phyloP scores from a whole-genome alignment of 2,329 filamentous ascomycete species.

The Fusarium fujikuroi region DNA sequence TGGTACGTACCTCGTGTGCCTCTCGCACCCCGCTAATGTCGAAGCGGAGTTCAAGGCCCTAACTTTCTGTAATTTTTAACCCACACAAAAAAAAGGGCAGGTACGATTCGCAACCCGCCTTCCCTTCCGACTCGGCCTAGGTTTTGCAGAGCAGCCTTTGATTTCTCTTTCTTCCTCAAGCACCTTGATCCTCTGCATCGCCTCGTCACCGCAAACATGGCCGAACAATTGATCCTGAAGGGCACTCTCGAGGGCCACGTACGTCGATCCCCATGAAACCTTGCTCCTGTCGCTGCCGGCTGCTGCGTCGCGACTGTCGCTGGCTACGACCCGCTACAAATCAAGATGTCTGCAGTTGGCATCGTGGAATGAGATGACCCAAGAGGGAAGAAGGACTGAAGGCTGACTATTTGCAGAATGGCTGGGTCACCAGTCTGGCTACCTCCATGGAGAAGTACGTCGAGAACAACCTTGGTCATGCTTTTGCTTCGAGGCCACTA shows the following conservation, averaged over 20 bases:
- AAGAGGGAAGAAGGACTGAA: constrained; percentile 24
- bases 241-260: constrained; percentile 97
- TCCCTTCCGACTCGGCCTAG: constrained; percentile 44
- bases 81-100: constrained; percentile 60
- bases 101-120: constrained; percentile 51
- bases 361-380: constrained; percentile 12
- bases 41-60: constrained; percentile 53
- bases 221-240: constrained; percentile 95
- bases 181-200: constrained; percentile 52
- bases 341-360: constrained; percentile 20
- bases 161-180: constrained; percentile 51
- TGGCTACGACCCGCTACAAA: constrained; percentile 26
- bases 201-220: constrained; percentile 70
- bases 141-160: constrained; percentile 47
- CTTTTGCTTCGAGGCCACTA: constrained; percentile 6
- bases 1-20: constrained; percentile 9
- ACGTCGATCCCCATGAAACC: constrained; percentile 55
- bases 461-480: constrained; percentile 7
- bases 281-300: constrained; percentile 23
- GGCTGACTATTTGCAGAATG: constrained; percentile 68
- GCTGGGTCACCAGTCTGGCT: constrained; percentile 98
- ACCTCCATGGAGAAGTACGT: constrained; percentile 98
- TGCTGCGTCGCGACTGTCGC: constrained; percentile 33
- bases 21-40: constrained; percentile 6
- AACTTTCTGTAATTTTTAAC: constrained; percentile 55